Evolutionary conservation across 495 filamentous ascomycete genomes (phyloP).

Genomic region (Acidiella bohemica): DNA sequence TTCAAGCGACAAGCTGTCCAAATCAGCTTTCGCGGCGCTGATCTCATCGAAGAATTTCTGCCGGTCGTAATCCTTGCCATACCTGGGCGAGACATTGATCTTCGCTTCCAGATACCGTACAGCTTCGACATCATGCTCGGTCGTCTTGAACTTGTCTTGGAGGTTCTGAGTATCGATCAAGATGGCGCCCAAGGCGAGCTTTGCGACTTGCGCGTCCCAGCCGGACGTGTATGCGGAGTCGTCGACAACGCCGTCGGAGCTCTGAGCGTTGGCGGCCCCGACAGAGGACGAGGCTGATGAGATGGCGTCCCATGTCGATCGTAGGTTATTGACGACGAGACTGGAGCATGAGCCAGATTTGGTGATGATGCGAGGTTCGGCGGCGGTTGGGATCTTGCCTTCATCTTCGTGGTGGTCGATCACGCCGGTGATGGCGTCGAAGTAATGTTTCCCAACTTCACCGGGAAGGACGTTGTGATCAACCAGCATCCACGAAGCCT

Average conservation of each 20-base stretch:
- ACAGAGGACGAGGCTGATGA: conserved; percentile 20
- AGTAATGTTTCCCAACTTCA: conserved; percentile 31
- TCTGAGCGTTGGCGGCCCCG: conserved; percentile 27
- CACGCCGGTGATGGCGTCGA: conserved; percentile 48
- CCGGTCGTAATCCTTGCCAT: conserved; percentile 38
- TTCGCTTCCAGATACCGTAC: conserved; percentile 48
- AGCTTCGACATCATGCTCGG: conserved; percentile 50
- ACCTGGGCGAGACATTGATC: conserved; percentile 28
- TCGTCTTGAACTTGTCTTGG: conserved; percentile 54
- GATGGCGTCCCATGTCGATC: conserved; percentile 40
- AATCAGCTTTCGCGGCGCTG: conserved; percentile 53
- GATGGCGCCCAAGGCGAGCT: conserved; percentile 65
- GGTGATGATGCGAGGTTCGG: conserved; percentile 49
- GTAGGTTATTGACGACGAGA: conserved; percentile 53
- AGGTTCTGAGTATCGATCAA: conserved; percentile 78
- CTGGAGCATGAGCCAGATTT: conserved; percentile 65
- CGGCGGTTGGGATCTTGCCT: conserved; percentile 36
- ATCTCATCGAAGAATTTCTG: conserved; percentile 50
- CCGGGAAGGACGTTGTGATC: conserved; percentile 78
- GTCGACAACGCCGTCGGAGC: conserved; percentile 7
- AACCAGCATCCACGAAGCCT: conserved; percentile 52
- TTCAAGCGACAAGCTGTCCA: conserved; percentile 49
- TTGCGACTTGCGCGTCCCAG: conserved; percentile 51
- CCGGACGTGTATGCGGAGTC: conserved; percentile 23
- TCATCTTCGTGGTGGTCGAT: conserved; percentile 94